phyloP scores from a whole-genome alignment of 2,329 filamentous ascomycete species.

The Colletotrichum lupini region DNA sequence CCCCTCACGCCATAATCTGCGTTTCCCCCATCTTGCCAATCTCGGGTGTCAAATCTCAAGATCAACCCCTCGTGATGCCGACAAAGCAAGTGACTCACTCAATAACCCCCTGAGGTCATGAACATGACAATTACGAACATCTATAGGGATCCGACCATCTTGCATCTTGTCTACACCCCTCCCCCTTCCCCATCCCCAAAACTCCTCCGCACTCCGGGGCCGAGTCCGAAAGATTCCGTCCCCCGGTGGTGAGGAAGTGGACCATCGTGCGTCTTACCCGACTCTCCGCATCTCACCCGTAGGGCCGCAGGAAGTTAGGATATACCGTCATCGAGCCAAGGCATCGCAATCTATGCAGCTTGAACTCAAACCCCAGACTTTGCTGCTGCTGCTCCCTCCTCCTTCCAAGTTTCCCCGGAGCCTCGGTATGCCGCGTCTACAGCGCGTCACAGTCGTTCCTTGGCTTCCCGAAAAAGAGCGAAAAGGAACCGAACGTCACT shows the following conservation, averaged over 20 bases:
- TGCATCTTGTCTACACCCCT: neutral
- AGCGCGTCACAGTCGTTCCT: neutral
- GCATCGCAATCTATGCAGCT: neutral
- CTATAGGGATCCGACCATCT: neutral
- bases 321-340: neutral
- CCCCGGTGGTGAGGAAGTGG: neutral
- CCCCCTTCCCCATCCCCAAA: neutral
- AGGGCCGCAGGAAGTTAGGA: neutral
- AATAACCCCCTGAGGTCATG: neutral
- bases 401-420: no score
- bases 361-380: neutral
- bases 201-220: neutral
- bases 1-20: slow-evolving; percentile 14
- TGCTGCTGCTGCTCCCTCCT: neutral
- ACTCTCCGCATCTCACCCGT: neutral
- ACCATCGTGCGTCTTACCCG: neutral
- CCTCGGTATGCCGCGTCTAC: neutral
- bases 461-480: neutral
- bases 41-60: neutral
- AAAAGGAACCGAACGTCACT: neutral
- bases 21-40: neutral
- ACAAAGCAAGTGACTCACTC: neutral
- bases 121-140: neutral
- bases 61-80: neutral
- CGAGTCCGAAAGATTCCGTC: slow-evolving; percentile 27